Percentiles rank a stretch among this genome's conserved stretches.
These are phyloP conservation scores for Acanthochlamys bracteata DNA, from an alignment of 106 monocot species.

Conservation along the genomic window DNA sequence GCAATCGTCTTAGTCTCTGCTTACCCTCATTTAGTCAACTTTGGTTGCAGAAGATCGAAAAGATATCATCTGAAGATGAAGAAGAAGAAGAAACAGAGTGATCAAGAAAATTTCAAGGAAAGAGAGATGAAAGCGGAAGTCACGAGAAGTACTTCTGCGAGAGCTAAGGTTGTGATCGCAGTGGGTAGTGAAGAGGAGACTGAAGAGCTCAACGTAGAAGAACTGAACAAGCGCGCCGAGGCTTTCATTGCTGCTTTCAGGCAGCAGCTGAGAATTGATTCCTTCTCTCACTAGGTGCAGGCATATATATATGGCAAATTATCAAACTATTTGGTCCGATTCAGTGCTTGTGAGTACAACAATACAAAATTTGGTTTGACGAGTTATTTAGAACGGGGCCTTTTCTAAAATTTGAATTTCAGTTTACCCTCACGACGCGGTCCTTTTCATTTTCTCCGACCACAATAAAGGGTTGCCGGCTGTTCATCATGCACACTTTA, in stretches of 20 bases:
- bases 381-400: too few species aligned
- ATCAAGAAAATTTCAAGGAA: neutral
- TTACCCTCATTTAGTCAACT: neutral
- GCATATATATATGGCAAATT: too few species aligned
- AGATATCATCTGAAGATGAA: neutral
- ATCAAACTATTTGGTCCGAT: too few species aligned
- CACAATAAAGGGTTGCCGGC: too few species aligned
- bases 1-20: neutral
- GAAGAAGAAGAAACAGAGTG: neutral
- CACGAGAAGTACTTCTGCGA: neutral
- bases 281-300: conserved; percentile 6
- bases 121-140: neutral
- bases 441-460: too few species aligned
- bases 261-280: conserved; percentile 9
- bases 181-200: neutral
- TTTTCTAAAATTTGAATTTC: too few species aligned
- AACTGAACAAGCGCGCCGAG: conserved; percentile 2
- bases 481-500: too few species aligned
- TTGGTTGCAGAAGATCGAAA: neutral
- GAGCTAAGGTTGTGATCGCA: neutral
- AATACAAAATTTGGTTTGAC: too few species aligned
- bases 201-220: neutral
- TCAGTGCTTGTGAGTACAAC: too few species aligned
- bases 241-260: conserved; percentile 5
- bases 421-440: too few species aligned